Base-by-base conservation (phyloP, 2,329 filamentous ascomycete species). In the Aureobasidium sp. region DNA sequence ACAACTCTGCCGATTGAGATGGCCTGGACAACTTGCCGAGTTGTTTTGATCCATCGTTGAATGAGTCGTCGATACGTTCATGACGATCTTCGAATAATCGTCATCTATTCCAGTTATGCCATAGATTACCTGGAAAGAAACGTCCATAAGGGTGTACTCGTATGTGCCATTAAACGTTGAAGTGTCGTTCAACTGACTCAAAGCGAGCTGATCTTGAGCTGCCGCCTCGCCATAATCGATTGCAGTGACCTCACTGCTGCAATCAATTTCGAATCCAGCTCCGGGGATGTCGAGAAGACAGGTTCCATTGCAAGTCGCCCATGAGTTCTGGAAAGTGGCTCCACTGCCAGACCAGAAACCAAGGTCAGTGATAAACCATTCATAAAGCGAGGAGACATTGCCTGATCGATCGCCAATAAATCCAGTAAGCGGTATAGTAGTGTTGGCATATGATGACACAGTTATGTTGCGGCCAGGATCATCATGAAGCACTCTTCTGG, bases 191-290 rank as follows among this genome's bases (percentile, higher is more conserved):
- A 10, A 12, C 3, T 38, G 22, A 4, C 10, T 6, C 5, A 39
- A 4, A 1, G 4, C 11, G 11, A 7, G 21, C 6, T 14, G 8
- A 3, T 38, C 47, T 22, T 50, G 34, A 14, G 17, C 14, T 4
- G 38, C 38, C 10, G 27, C 35, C 6, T 12, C 5, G 4, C 60
- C 60, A 17, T 56, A 56, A 25, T 61, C 55, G 3, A 60, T 57
- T 3, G 39, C 17, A 12, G 35, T 11, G 2, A 54, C 39, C 3
- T 58, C 25, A 10, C 34, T 55, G 3, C 24, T 51, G 44, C 59
- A 62, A 38, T 61, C 57, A n/a, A 61, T 53, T 16, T 56, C 60
- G 30, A 62, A 62, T 2, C 60, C 59, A 24, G 55, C 55, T 10
- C 54, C 60, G 6, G 47, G 51, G 1, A 62, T 52, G 14, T 57